These are phyloP conservation scores for Carpinus viminea DNA, from an alignment of 306 rosid species.

Conservation along the genomic window DNA sequence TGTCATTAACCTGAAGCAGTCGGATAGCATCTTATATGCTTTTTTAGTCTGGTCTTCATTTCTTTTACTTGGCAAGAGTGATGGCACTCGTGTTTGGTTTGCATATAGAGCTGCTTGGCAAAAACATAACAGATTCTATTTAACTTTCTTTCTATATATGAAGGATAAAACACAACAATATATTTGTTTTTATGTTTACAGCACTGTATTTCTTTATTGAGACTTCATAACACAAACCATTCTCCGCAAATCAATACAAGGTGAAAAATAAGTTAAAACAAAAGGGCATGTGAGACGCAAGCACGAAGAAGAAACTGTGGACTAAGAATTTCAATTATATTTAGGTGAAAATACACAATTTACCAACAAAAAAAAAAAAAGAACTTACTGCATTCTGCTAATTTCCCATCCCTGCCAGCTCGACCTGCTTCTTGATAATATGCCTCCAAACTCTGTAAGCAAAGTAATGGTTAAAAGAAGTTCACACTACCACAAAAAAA, in stretches of 20 bases:
- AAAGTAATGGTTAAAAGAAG: constrained; percentile 28
- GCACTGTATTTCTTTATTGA: background rate
- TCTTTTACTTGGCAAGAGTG: constrained; percentile 83
- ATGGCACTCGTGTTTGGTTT: constrained; percentile 70
- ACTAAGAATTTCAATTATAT: background rate
- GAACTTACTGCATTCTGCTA: constrained; percentile 83
- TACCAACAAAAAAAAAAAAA: constrained; percentile 9
- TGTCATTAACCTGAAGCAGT: constrained; percentile 80
- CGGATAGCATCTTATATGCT: constrained; percentile 82
- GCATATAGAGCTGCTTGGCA: constrained; percentile 68
- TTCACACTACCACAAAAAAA: background rate
- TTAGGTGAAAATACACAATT: constrained; percentile 4
- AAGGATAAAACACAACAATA: background rate
- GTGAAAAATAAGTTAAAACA: constrained; percentile 16
- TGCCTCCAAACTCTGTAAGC: constrained; percentile 84
- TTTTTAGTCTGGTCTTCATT: constrained; percentile 72
- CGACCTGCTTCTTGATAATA: constrained; percentile 98
- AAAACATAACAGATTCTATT: constrained; percentile 9
- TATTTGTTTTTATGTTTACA: background rate
- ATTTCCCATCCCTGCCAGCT: constrained; percentile 94
- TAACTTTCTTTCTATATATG: background rate
- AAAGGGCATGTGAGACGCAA: background rate
- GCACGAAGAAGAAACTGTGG: background rate
- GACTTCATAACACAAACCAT: background rate
- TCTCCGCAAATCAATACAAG: background rate